Evolutionary conservation across 768 basidiomycete genomes (phyloP), one percentile per base, ranked within the genome.

Genomic region (Crassisporium funariophilum): DNA sequence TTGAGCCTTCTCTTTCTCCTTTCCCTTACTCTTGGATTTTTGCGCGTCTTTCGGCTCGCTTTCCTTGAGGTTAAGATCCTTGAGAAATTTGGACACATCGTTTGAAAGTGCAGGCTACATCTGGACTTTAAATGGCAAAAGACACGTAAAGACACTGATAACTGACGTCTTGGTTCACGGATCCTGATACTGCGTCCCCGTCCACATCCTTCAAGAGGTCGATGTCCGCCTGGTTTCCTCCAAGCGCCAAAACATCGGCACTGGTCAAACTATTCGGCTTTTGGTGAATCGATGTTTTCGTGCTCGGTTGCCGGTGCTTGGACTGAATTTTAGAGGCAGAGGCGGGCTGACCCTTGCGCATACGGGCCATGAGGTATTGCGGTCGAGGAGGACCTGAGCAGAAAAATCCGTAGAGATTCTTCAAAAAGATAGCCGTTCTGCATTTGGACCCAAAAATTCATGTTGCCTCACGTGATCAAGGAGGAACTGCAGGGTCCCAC

Each of bases 211-310:
- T 73, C 39, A 79, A 50, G 22, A 81, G 54, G 17, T 73, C 69
- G n/a, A 69, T 59, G 51, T 81, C 79, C 13, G 68, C 72, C 24
- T 73, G 69, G 29, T 70, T 73, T 16, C 77, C 79, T 17, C 78
- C 80, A 2, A 80, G 56, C 1, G 74, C 70, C 5, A 63, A 50
- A 4, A 79, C 59, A 42, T 70, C 66, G 7, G 64, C 55, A 47
- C 64, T 67, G 22, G 46, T 38, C 41, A 29, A 15, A 24, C 20
- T 35, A 20, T 36, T 46, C 24, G 24, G 24, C 22, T 16, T 23
- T n/a, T n/a, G n/a, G 35, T 23, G 44, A 49, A 46, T 52, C 12
- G 25, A 21, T 29, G 27, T 33, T 25, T 39, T 53, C 15, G 35
- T 15, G 41, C 10, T 27, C 6, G 8, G n/a, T n/a, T 44, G 17